Base-by-base conservation (phyloP, 23 red algal genomes). In the Chondrus crispus region DNA sequence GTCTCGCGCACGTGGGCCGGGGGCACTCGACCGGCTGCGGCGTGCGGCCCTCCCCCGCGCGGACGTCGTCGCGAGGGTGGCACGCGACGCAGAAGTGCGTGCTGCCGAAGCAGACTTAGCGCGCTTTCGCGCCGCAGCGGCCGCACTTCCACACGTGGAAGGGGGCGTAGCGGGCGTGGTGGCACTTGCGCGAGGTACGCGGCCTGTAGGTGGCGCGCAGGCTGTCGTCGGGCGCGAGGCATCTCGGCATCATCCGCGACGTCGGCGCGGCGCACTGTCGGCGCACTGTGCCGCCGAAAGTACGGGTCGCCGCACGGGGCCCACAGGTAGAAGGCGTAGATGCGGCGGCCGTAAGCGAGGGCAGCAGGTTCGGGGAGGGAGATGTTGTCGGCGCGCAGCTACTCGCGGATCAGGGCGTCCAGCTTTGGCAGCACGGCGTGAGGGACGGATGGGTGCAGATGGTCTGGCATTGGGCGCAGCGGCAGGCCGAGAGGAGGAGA, bases 241-340 rank as follows among this genome's bases (percentile, higher is more conserved):
- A 39, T 50, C 16, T 74, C 84, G 5, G 2, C 69, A 12, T 32
- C 71, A 29, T 81, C 93, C 14, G 46, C 93, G 36, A 83, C 88
- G 22, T 41, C 84, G n/a, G 70, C 49, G 3, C 39, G 48, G n/a
- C 93, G 85, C 8, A 84, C 93, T n/a, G n/a, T n/a, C n/a, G n/a
- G n/a, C n/a, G n/a, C n/a, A n/a, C n/a, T n/a, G n/a, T n/a, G n/a
- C n/a, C n/a, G n/a, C n/a, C n/a, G n/a, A 62, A 87, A 95, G 39
- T 87, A 95, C 8, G 93, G 93, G 9, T 89, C 46, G 7, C 38
- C 85, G 40, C 93, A 95, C 4, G 29, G 35, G 38, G 85, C 89
- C 62, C 93, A 95, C 58, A 88, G 33, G 62, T 95, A 95, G 36
- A 95, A 95, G 2, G 93, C 84, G 52, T 80, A 80, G 12, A 79